A percentile compares a stretch with the other conserved stretches of the same genome.
These are phyloP conservation scores for Brettanomyces nanus DNA, from an alignment of 805 yeast species.

Conservation along the genomic window DNA sequence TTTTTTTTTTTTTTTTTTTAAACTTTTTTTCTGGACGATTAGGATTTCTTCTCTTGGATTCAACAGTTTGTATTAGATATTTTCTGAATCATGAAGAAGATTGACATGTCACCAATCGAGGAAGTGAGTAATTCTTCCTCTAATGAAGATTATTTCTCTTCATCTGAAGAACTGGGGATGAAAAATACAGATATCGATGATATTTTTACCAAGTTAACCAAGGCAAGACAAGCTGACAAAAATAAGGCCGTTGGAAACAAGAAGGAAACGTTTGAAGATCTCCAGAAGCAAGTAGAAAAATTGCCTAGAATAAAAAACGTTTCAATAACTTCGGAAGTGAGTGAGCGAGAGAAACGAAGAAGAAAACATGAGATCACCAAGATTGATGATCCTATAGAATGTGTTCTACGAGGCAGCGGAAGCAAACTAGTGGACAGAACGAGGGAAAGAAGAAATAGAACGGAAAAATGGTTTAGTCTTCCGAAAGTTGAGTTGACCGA, in stretches of 20 bases:
- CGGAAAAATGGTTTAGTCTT: conserved; percentile 71
- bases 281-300: conserved; percentile 24
- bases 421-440: conserved; percentile 10
- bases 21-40: too few species aligned
- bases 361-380: conserved; percentile 17
- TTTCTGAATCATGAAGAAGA: too few species aligned
- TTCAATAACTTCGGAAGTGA: conserved; percentile 4
- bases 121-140: conserved; percentile 1
- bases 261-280: conserved; percentile 22
- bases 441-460: conserved; percentile 30
- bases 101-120: conserved; percentile 3
- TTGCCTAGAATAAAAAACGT: conserved; percentile 30
- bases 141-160: not conserved
- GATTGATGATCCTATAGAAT: conserved; percentile 39
- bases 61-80: too few species aligned
- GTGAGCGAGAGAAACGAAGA: conserved; percentile 6
- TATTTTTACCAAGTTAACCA: conserved; percentile 20
- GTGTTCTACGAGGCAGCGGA: conserved; percentile 15
- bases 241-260: conserved; percentile 20
- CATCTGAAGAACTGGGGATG: conserved; percentile 1
- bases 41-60: too few species aligned
- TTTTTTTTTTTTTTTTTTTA: not conserved
- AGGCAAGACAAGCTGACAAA: not conserved
- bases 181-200: conserved; percentile 23
- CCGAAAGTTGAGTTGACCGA: conserved; percentile 71